phyloP scores from a whole-genome alignment of 1,139 yeast species.

The Magnusiomyces sp. region DNA sequence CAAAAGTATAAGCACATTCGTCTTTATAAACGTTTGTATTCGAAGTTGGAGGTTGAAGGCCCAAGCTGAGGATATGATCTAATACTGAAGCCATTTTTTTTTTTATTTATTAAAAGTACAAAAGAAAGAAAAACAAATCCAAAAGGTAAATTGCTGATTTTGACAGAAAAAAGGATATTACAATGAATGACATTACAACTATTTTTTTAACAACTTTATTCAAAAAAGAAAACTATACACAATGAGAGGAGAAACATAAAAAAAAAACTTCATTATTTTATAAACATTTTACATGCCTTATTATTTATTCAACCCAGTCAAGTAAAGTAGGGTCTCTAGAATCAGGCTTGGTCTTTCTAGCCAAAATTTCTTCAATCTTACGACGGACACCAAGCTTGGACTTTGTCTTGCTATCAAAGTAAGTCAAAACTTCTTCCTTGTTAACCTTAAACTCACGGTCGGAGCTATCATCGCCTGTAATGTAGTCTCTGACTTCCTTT shows the following conservation, averaged over 20 bases:
- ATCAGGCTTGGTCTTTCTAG: conserved; percentile 4
- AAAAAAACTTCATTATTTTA: too few relatives aligned
- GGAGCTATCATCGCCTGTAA: conserved; percentile 56
- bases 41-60: conserved; percentile 19
- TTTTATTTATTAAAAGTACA: neutral
- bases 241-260: neutral
- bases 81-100: neutral
- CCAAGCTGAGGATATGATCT: conserved; percentile 16
- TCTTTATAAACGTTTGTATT: conserved; percentile 54
- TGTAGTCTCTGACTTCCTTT: conserved; percentile 46
- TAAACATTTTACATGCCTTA: too few relatives aligned
- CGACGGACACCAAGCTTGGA: conserved; percentile 3
- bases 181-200: neutral
- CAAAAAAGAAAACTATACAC: neutral
- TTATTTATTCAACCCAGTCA: too few relatives aligned
- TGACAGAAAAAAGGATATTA: neutral
- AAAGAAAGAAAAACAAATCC: too few relatives aligned
- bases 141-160: neutral
- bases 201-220: neutral
- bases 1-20: conserved; percentile 76
- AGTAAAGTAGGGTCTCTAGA: conserved; percentile 1
- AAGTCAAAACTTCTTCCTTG: conserved; percentile 51
- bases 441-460: conserved; percentile 61
- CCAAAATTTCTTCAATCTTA: conserved; percentile 2
- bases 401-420: conserved; percentile 45